Conservation (phyloP, 1,284 basidiomycete species). For the Tremellales sp. region DNA sequence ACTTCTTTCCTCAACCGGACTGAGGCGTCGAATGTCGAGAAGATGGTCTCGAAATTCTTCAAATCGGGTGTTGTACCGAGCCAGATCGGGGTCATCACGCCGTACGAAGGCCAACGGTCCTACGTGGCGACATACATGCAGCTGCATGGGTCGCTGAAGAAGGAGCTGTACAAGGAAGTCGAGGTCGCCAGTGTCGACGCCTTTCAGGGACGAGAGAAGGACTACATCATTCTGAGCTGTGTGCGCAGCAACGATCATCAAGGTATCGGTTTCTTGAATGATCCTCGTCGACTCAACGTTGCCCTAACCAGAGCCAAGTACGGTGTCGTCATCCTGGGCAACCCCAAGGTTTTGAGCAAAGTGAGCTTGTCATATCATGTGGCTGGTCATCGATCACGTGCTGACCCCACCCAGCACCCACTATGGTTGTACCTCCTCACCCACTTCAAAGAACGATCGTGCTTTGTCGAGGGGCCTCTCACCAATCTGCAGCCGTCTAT, state of each 20-base stretch:
- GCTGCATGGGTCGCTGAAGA: constrained; percentile 95
- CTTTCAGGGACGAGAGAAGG: constrained; percentile 99
- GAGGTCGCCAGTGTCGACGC: constrained; percentile 99
- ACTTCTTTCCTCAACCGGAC: constrained; percentile 98
- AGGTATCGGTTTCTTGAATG: constrained; percentile 98
- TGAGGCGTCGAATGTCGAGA: constrained; percentile 98
- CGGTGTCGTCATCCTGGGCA: constrained; percentile 94
- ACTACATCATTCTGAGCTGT: constrained; percentile 98
- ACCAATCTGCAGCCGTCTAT: constrained; percentile 95
- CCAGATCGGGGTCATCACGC: constrained; percentile 98
- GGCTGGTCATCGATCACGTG: neutral
- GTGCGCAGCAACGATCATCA: constrained; percentile 99
- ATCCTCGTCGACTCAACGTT: constrained; percentile 93
- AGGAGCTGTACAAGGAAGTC: constrained; percentile 98
- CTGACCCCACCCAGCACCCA: constrained; percentile 90
- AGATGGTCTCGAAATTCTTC: constrained; percentile 99
- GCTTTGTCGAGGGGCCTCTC: constrained; percentile 92
- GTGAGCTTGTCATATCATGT: constrained; percentile 56
- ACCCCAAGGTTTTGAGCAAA: constrained; percentile 98
- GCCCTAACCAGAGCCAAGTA: constrained; percentile 97
- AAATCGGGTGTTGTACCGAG: constrained; percentile 91
- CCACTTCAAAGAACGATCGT: constrained; percentile 95
- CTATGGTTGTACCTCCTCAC: constrained; percentile 98
- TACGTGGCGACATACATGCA: constrained; percentile 99
- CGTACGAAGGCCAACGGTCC: constrained; percentile 98